These are phyloP conservation scores for Pseudocercospora fuligena DNA, from an alignment of 2,329 filamentous ascomycete species.

Conservation along the genomic window DNA sequence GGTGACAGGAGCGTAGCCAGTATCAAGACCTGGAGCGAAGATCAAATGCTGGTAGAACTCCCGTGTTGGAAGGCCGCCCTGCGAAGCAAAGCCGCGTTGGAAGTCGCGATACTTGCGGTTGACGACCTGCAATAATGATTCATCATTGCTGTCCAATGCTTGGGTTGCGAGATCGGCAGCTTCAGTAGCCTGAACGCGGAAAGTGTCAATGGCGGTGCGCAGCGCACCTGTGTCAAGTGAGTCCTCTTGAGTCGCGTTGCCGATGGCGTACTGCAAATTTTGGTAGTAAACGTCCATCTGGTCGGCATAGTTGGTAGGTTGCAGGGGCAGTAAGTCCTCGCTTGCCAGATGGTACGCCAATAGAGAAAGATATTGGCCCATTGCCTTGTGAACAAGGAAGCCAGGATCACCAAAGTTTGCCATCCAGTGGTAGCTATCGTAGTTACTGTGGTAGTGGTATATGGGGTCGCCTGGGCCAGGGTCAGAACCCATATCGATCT, in stretches of 20 bases:
- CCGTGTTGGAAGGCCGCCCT: not conserved
- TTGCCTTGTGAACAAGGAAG: slow-evolving; percentile 55
- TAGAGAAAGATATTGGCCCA: slow-evolving; percentile 41
- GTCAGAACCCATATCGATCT: not conserved
- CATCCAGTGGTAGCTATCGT: slow-evolving; percentile 60
- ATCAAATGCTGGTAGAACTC: not conserved
- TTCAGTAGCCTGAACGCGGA: not conserved
- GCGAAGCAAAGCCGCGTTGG: not conserved
- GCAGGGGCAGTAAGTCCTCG: not conserved
- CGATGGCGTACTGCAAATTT: not conserved
- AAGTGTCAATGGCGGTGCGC: not conserved
- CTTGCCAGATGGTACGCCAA: not conserved
- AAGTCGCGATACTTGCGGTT: not conserved
- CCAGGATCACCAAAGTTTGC: slow-evolving; percentile 56
- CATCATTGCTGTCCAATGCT: not conserved
- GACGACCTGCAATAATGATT: not conserved
- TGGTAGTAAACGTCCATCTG: not conserved
- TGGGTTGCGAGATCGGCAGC: not conserved
- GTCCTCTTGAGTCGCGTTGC: not conserved
- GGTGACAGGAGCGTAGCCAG: not conserved
- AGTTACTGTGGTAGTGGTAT: slow-evolving; percentile 56
- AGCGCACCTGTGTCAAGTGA: not conserved
- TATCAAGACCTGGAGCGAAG: not conserved
- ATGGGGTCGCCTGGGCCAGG: slow-evolving; percentile 38
- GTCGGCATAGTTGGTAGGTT: not conserved